Conservation (phyloP, 2,329 filamentous ascomycete genomes). For the Cladorrhinum sp. region DNA sequence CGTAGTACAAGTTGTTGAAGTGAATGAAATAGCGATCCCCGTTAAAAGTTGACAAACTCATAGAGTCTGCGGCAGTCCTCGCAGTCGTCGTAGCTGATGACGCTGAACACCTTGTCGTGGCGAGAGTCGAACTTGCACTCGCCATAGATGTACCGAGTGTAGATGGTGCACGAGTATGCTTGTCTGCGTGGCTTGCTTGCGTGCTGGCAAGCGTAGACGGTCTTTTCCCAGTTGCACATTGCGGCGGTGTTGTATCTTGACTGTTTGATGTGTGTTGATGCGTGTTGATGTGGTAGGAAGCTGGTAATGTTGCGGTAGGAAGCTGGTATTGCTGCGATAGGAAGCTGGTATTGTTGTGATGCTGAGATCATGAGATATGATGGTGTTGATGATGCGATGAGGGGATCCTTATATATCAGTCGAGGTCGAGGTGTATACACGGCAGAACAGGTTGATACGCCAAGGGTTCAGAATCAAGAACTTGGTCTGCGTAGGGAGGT, state of each 20-base stretch:
- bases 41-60: conserved; percentile 21
- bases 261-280: not conserved
- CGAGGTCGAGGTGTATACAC: not conserved
- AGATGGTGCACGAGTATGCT: conserved; percentile 20
- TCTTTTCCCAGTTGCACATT: conserved; percentile 23
- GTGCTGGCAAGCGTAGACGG: conserved; percentile 15
- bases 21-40: not conserved
- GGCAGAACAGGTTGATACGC: no score
- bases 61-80: conserved; percentile 14
- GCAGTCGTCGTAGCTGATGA: conserved; percentile 19
- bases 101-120: conserved; percentile 11
- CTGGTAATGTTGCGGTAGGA: not conserved
- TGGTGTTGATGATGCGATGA: not conserved
- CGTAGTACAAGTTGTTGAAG: not conserved
- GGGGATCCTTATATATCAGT: not conserved
- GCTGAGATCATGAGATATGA: not conserved
- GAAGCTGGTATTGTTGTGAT: not conserved
- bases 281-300: not conserved
- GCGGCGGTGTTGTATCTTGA: not conserved
- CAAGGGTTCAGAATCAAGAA: no score
- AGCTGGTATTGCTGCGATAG: not conserved
- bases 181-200: conserved; percentile 7
- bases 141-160: conserved; percentile 16
- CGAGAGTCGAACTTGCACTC: conserved; percentile 15
- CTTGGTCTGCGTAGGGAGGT: no score